Conservation (phyloP, 495 filamentous ascomycete genomes). For the Hypoxylon fuscum region DNA sequence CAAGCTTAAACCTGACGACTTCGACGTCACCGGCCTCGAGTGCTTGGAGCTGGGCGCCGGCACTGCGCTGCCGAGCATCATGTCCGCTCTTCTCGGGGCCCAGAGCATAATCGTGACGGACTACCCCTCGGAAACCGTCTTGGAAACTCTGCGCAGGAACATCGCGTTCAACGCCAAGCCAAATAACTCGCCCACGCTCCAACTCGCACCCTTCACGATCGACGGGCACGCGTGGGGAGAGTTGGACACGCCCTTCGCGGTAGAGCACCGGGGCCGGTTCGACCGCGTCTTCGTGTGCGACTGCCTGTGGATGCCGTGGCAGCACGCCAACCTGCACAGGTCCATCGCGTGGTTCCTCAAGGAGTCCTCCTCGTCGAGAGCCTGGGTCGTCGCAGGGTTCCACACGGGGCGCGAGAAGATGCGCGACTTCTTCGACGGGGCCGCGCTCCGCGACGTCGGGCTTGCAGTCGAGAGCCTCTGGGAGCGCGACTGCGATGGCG, state of each 20-base stretch:
- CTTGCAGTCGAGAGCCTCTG: constrained; percentile 75
- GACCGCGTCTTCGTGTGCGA: constrained; percentile 81
- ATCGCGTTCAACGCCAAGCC: constrained; percentile 48
- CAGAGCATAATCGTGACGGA: constrained; percentile 73
- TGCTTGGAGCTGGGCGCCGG: constrained; percentile 69
- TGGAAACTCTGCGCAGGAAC: constrained; percentile 70
- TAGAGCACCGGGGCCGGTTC: constrained; percentile 59
- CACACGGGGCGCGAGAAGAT: constrained; percentile 84
- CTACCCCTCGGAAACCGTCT: constrained; percentile 74
- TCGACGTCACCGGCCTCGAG: constrained; percentile 48
- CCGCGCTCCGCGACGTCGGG: constrained; percentile 62
- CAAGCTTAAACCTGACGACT: constrained; percentile 18
- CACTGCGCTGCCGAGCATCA: constrained; percentile 76
- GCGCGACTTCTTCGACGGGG: constrained; percentile 72
- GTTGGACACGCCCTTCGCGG: constrained; percentile 63
- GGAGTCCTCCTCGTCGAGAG: constrained; percentile 45
- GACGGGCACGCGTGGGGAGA: constrained; percentile 80
- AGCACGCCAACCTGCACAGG: constrained; percentile 75
- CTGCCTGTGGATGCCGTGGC: constrained; percentile 84
- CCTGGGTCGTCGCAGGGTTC: constrained; percentile 79
- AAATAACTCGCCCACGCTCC: constrained; percentile 31
- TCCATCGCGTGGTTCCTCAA: constrained; percentile 78
- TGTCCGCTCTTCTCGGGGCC: constrained; percentile 71
- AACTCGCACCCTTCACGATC: constrained; percentile 50
- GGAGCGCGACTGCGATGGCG: constrained; percentile 76